Base-by-base conservation (phyloP, 2,329 filamentous ascomycete genomes). In the Calonectria crousiana region DNA sequence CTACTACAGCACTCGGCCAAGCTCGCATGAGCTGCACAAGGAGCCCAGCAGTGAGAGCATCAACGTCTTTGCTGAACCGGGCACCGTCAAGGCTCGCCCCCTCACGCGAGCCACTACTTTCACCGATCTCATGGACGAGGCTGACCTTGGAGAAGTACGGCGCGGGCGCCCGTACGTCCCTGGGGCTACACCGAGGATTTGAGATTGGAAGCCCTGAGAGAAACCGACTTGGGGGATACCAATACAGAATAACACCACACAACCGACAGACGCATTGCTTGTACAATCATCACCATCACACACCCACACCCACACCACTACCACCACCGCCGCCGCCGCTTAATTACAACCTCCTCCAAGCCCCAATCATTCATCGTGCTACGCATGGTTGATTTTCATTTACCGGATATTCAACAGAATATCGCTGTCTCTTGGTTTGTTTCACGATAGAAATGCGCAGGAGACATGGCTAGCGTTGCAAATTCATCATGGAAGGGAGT, bases 41-140 rank as follows among this genome's bases (percentile, higher is more conserved):
- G 85, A 88, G 74, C 84, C 85, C 4, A 88, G 86, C 77, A 86
- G 83, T 67, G 86, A 89, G 79, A 87, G 86, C 81, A 90, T 91
- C 80, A 87, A 89, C 75, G 84, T 91, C 11, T 90, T 89, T 72
- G 88, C 88, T 1, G 89, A 90, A 76, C 86, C 87, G 26, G 82
- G 83, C 64, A 88, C 85, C 1, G 84, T 72, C 56, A 78, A 79
- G 58, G 56, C 82, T 20, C 75, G 74, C 41, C 77, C 76, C 16
- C 58, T 83, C 69, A 79, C 80, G 38, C 83, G 84, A 44, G 79
- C 83, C 76, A 90, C 90, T 0, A 89, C 88, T 0, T 90, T 91
- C 75, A 87, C 88, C n/a, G 87, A 88, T 76, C 85, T 91, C 80
- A 88, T 91, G 86, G 85, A 89, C 69, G 83, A 86, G 74, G 88